Conservation (phyloP, 148 eudicot species). For the Silene latifolia region DNA sequence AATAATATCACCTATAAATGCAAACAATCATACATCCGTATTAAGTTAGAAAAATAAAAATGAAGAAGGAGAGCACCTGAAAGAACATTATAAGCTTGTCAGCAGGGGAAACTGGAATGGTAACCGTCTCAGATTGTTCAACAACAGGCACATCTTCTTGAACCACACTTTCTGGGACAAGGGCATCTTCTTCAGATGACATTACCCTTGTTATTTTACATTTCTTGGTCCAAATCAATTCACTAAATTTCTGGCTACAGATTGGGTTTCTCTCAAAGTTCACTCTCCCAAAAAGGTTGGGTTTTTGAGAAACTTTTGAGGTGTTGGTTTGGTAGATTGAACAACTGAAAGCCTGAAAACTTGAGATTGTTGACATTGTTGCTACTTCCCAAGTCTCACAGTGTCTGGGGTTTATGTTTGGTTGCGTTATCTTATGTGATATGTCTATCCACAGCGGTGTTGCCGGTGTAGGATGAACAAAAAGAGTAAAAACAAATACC, state of each 20-base stretch:
- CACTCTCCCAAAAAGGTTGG: slow-evolving; percentile 11
- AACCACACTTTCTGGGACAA: slow-evolving; percentile 20
- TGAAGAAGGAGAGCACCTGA: slow-evolving; percentile 40
- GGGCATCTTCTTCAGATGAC: slow-evolving; percentile 32
- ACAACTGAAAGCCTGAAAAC: slow-evolving; percentile 26
- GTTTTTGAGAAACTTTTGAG: slow-evolving; percentile 14
- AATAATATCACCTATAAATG: no score
- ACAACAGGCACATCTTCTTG: slow-evolving; percentile 33
- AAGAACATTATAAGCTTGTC: slow-evolving; percentile 79
- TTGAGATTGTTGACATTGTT: slow-evolving; percentile 43
- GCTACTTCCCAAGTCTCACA: neutral
- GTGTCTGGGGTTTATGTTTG: neutral
- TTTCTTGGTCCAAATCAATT: slow-evolving; percentile 18
- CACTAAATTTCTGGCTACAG: slow-evolving; percentile 9
- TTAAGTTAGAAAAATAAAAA: no score
- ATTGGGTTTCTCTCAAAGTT: slow-evolving; percentile 21
- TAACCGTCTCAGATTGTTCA: slow-evolving; percentile 58
- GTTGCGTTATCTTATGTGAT: neutral
- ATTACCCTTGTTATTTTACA: slow-evolving; percentile 27
- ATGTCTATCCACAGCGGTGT: neutral
- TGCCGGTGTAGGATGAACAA: no score
- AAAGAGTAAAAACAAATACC: no score
- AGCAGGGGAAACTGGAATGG: slow-evolving; percentile 81
- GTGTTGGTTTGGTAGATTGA: slow-evolving; percentile 20
- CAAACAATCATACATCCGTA: no score